phyloP scores from a whole-genome alignment of 2,329 filamentous ascomycete species.

The Curvularia hawaiiensis region DNA sequence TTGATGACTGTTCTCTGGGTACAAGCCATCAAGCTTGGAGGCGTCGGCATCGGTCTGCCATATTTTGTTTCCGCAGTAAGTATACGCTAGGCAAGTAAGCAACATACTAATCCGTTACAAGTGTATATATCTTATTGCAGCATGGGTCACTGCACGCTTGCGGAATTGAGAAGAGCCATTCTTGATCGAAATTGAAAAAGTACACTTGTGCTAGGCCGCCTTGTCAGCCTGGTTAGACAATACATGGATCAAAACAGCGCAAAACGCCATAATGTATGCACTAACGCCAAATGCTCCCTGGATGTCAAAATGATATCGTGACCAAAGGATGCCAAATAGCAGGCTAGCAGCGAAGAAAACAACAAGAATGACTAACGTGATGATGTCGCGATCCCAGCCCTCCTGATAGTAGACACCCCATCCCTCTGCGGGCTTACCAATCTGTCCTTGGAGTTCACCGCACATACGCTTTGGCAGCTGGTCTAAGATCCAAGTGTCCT shows the following conservation, averaged over 20 bases:
- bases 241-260: slow-evolving; percentile 15
- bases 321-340: slow-evolving; percentile 31
- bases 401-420: slow-evolving; percentile 38
- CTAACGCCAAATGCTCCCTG: slow-evolving; percentile 32
- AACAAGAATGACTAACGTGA: slow-evolving; percentile 17
- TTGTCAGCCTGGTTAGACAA: slow-evolving; percentile 1
- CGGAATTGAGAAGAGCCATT: background rate
- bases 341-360: slow-evolving; percentile 24
- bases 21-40: slow-evolving; percentile 42
- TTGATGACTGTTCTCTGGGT: slow-evolving; percentile 47
- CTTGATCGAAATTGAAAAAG: background rate
- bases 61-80: slow-evolving; percentile 45
- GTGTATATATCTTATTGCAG: slow-evolving; percentile 19
- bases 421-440: slow-evolving; percentile 30
- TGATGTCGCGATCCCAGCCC: slow-evolving; percentile 25
- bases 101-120: slow-evolving; percentile 3
- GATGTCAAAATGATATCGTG: slow-evolving; percentile 26
- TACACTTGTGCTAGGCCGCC: background rate
- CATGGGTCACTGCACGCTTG: slow-evolving; percentile 12
- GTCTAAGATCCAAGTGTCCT: slow-evolving; percentile 27
- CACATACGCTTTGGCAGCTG: slow-evolving; percentile 30
- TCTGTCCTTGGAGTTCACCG: slow-evolving; percentile 23
- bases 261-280: slow-evolving; percentile 17
- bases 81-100: background rate
- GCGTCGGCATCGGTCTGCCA: slow-evolving; percentile 39